A percentile compares a stretch with the other conserved stretches of the same genome.
phyloP scores from a whole-genome alignment of 2,329 filamentous ascomycete species.

The Ophiostoma ips region DNA sequence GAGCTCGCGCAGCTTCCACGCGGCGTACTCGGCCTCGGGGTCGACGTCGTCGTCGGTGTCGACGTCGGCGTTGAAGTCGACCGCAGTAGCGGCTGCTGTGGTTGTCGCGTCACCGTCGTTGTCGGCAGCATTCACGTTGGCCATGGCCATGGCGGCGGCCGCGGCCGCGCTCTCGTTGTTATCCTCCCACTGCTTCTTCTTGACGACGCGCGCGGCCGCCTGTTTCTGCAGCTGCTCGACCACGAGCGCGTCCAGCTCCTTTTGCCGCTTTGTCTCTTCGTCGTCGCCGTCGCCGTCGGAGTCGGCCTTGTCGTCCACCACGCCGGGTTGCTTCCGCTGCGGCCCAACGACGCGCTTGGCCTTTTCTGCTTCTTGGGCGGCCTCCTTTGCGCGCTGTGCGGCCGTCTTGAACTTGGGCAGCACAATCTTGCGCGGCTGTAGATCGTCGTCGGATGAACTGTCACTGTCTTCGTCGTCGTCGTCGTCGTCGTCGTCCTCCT shows the following conservation, averaged over 20 bases:
- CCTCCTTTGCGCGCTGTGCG: slow-evolving; percentile 30
- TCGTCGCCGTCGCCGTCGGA: slow-evolving; percentile 1
- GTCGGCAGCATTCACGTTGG: slow-evolving; percentile 34
- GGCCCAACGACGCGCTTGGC: slow-evolving; percentile 1
- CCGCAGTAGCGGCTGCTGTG: slow-evolving; percentile 32
- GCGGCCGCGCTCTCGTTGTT: slow-evolving; percentile 36
- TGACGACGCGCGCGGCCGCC: slow-evolving; percentile 51
- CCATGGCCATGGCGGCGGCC: slow-evolving; percentile 30
- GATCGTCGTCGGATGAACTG: slow-evolving; percentile 28
- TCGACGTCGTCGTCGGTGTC: slow-evolving; percentile 83
- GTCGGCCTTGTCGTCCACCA: slow-evolving; percentile 5
- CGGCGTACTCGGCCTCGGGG: slow-evolving; percentile 74
- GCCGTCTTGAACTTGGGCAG: slow-evolving; percentile 52
- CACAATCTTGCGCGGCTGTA: slow-evolving; percentile 41
- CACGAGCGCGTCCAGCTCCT: slow-evolving; percentile 60
- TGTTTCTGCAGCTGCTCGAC: slow-evolving; percentile 81
- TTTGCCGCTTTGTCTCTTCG: slow-evolving; percentile 30
- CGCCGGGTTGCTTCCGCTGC: slow-evolving; percentile 14
- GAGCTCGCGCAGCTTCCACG: slow-evolving; percentile 88
- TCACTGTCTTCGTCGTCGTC: slow-evolving; percentile 23
- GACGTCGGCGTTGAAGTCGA: slow-evolving; percentile 50
- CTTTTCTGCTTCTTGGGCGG: slow-evolving; percentile 3
- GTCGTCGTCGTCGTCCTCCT: slow-evolving; percentile 30
- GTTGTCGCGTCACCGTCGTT: slow-evolving; percentile 78
- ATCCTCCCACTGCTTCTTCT: slow-evolving; percentile 80